Evolutionary conservation across 2,329 filamentous ascomycete genomes (phyloP), one percentile per base, ranked within the genome.

Genomic region (Fusarium sp.): DNA sequence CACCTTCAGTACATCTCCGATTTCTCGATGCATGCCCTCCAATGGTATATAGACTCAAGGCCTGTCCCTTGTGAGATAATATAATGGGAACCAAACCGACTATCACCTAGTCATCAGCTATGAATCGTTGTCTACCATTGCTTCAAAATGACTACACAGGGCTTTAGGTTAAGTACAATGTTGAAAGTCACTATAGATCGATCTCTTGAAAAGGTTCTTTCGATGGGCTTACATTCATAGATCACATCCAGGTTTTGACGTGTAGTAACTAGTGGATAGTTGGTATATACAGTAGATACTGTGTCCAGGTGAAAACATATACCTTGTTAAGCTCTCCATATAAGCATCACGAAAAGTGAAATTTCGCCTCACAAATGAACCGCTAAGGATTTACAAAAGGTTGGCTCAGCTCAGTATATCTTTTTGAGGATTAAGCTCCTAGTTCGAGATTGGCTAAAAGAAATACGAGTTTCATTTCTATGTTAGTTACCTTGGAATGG

Each of bases 71-170:
- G n/a, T n/a, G 21, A 29, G 6, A 25, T 5, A 18, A 8, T 1
- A 12, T 16, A 12, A 6, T 21, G 0, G 4, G 3, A 15, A 7
- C 3, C 1, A 4, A 21, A n/a, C 35, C 0, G 21, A 21, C 23
- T 52, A 52, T 37, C 5, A 0, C 1, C 4, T 23, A 52, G 8
- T 8, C 5, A 16, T 27, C 11, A 9, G 8, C 21, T 23, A 5
- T 19, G 15, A 1, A 14, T 10, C 2, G 2, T 33, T 14, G 7
- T 2, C 12, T 23, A 29, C 3, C 8, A 23, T 14, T 7, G 15
- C 8, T 23, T 33, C 1, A 19, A 14, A 33, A 23, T 33, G 10
- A 16, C 2, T 33, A 18, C 10, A n/a, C 14, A 49, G 1, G 33
- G 15, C 11, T 10, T 4, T 33, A 23, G 16, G 21, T 5, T 0